A percentile compares a stretch with the other conserved stretches of the same genome.
phyloP scores from a whole-genome alignment of 352 stramenopile species.

The Hyaloperonospora brassicae region DNA sequence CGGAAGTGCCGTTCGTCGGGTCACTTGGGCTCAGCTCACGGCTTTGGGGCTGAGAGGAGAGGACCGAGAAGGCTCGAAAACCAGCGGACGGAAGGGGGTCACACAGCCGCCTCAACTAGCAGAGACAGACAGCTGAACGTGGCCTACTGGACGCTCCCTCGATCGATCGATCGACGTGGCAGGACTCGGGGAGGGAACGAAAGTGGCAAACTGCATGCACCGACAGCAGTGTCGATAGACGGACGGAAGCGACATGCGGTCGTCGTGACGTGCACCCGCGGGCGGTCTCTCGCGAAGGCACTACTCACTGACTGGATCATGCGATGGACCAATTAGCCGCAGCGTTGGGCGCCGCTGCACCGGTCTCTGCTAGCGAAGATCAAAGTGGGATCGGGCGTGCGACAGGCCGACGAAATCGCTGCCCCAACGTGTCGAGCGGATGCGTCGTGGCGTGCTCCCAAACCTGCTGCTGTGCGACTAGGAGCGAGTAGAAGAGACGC shows the following conservation, averaged over 20 bases:
- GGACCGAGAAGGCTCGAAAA: too few relatives aligned
- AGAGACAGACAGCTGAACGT: too few relatives aligned
- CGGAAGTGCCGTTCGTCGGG: too few relatives aligned
- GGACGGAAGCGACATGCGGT: slow-evolving; percentile 2
- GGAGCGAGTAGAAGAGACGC: neutral
- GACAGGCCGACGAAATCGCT: slow-evolving; percentile 11
- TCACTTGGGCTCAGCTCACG: too few relatives aligned
- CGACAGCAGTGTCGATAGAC: slow-evolving; percentile 2
- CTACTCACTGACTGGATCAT: slow-evolving; percentile 10
- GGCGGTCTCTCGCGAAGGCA: neutral
- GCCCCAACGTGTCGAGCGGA: slow-evolving; percentile 14
- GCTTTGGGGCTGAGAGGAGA: too few relatives aligned
- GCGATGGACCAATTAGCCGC: slow-evolving; percentile 19
- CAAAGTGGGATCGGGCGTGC: slow-evolving; percentile 20
- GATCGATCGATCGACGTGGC: too few relatives aligned
- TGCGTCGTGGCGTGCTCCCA: slow-evolving; percentile 5
- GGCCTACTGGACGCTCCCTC: too few relatives aligned
- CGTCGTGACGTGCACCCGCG: slow-evolving; percentile 19
- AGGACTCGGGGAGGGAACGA: too few relatives aligned
- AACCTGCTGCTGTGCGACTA: slow-evolving; percentile 8
- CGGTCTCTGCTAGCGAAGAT: slow-evolving; percentile 21
- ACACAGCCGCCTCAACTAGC: too few relatives aligned
- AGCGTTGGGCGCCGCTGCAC: slow-evolving; percentile 6
- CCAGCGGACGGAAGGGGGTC: too few relatives aligned
- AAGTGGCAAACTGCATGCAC: too few relatives aligned